A percentile compares a stretch with the other conserved stretches of the same genome.
These are phyloP conservation scores for Isochrysis galbana DNA, from an alignment of 78 protist genomes.

Conservation along the genomic window DNA sequence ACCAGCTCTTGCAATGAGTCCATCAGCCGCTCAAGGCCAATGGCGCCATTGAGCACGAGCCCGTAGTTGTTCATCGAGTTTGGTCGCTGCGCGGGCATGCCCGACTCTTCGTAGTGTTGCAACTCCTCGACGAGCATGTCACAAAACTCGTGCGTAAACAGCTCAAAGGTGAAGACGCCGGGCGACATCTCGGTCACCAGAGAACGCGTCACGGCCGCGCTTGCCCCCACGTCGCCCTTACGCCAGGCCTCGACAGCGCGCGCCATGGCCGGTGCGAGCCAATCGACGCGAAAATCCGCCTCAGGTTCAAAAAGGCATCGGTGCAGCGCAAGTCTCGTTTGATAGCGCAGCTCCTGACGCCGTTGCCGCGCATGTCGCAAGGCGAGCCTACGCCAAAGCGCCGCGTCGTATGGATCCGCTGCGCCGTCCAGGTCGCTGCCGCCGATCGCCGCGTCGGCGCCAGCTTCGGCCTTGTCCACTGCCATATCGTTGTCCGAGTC, in stretches of 20 bases:
- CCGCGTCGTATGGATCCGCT: not conserved
- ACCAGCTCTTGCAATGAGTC: not conserved
- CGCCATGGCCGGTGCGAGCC: not conserved
- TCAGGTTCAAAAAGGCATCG: not conserved
- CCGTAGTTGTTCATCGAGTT: constrained; percentile 81
- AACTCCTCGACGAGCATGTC: constrained; percentile 51
- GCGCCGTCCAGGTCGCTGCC: too few species aligned
- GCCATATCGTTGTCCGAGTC: too few species aligned
- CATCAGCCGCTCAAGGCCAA: not conserved
- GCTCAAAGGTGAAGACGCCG: not conserved
- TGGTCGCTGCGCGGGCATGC: constrained; percentile 60
- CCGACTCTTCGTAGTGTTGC: constrained; percentile 50
- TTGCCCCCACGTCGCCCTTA: not conserved
- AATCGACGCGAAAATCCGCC: not conserved
- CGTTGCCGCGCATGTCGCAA: not conserved
- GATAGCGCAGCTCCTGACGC: not conserved
- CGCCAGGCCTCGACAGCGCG: not conserved
- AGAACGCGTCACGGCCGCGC: not conserved
- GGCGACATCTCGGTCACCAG: not conserved
- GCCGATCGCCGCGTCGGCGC: too few species aligned
- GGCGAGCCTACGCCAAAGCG: not conserved
- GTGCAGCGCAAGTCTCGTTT: not conserved
- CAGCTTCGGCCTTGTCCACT: too few species aligned
- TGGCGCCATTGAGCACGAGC: not conserved
- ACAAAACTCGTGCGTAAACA: not conserved